A percentile compares a stretch with the other conserved stretches of the same genome.
These are phyloP conservation scores for Plasmopara viticola DNA, from an alignment of 352 stramenopile genomes.

Conservation along the genomic window DNA sequence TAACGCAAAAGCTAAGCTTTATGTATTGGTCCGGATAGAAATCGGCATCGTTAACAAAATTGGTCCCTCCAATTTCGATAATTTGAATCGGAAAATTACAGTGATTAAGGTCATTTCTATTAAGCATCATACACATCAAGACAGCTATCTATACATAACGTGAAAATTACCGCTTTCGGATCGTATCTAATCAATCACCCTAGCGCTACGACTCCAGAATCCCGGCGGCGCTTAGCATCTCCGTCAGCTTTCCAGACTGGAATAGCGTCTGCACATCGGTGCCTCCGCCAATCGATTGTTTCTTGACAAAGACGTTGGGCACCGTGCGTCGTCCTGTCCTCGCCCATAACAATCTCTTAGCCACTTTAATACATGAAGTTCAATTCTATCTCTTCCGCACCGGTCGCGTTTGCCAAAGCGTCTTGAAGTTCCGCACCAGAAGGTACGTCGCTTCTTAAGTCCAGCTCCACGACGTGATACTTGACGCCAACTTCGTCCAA, in stretches of 20 bases:
- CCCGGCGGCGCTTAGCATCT: slow-evolving; percentile 71
- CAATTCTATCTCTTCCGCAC: slow-evolving; percentile 19
- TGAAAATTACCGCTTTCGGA: neutral
- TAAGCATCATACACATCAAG: no score
- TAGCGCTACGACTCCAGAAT: no score
- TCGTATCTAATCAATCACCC: neutral
- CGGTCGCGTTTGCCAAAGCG: slow-evolving; percentile 81
- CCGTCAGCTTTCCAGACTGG: slow-evolving; percentile 79
- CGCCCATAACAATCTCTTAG: neutral
- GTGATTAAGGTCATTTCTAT: no score
- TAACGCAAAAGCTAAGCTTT: no score
- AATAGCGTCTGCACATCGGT: slow-evolving; percentile 88
- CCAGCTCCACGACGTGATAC: slow-evolving; percentile 65
- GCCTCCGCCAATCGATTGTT: slow-evolving; percentile 90
- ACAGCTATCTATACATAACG: neutral
- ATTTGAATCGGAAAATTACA: no score
- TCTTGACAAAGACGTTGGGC: slow-evolving; percentile 96
- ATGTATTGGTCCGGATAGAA: no score
- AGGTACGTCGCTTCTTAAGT: slow-evolving; percentile 45
- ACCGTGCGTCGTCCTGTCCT: slow-evolving; percentile 87
- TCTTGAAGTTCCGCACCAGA: slow-evolving; percentile 84
- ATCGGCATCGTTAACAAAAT: no score
- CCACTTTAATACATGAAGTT: neutral
- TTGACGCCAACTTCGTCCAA: slow-evolving; percentile 50
- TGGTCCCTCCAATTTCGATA: no score